Conservation (phyloP, 257 asterid genomes). For the Fraxinus excelsior region DNA sequence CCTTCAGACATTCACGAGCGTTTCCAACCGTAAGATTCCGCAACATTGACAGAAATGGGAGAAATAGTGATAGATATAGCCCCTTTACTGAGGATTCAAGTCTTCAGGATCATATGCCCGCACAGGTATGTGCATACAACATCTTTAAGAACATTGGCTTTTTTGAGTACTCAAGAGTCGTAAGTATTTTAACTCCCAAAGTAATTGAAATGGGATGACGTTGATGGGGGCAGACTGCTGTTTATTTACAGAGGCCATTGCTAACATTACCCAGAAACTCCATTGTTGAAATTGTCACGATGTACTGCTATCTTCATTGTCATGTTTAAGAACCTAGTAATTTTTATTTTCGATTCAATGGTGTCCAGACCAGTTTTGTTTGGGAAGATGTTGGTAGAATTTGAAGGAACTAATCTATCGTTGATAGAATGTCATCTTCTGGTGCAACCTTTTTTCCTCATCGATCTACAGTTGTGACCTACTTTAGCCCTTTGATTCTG, state of each 20-base stretch:
- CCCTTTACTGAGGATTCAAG: constrained; percentile 45
- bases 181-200: background rate
- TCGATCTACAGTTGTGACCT: background rate
- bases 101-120: constrained; percentile 47
- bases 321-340: background rate
- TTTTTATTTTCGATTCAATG: background rate
- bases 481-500: background rate
- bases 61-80: constrained; percentile 54
- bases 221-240: background rate
- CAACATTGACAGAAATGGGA: constrained; percentile 46
- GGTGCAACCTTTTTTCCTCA: background rate
- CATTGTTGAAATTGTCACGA: background rate
- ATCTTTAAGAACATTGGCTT: background rate
- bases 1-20: constrained; percentile 53
- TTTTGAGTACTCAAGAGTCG: background rate
- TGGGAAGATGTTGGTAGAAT: background rate
- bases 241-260: background rate
- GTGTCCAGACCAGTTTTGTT: background rate
- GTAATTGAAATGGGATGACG: background rate
- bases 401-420: background rate
- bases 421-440: background rate
- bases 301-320: background rate
- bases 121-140: constrained; percentile 53
- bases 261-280: background rate
- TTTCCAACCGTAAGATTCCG: constrained; percentile 46